Evolutionary conservation across 1,284 basidiomycete species (phyloP), one percentile per base, ranked within the genome.

Genomic region (Rhodotorula sp.): DNA sequence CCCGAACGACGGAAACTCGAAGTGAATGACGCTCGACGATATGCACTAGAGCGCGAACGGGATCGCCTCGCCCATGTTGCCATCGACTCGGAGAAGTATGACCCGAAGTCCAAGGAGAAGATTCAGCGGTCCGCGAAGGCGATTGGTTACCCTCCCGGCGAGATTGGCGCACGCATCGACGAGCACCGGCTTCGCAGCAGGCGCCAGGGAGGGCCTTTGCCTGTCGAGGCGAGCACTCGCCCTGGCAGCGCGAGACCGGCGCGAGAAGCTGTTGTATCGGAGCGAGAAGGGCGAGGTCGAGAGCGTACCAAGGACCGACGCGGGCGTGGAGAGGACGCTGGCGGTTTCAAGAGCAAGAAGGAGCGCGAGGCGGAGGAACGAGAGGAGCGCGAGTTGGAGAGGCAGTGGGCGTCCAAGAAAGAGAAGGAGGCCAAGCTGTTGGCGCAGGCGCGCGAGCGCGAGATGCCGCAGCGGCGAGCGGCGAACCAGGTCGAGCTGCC

Each of bases 401-500:
- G 46, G n/a, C 24, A 37, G 34, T 13, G 34, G 50, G 51, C 50
- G 59, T 37, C 56, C n/a, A 60, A 61, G 58, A 47, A 46, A 9
- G 59, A 48, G n/a, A 60, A 64, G 24, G n/a, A 62, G 28, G 50
- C 62, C 26, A 60, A 62, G 47, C 31, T 50, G n/a, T 58, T 59
- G 46, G 62, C 50, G 31, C 52, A 67, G 48, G 64, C 58, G 7
- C 54, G 40, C 40, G 40, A 44, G 40, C 40, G 40, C 40, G 40
- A 44, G 16, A 44, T 44, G 40, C 40, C 40, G 10, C 40, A 18
- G 40, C 13, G 16, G 40, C 40, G 40, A 18, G 10, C 40, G 40
- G 16, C 72, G 50, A 70, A 67, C 47, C 72, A 75, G 64, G 73
- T 75, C 40, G 64, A 67, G n/a, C 55, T 75, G 15, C 73, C 73